These are phyloP conservation scores for Xylaria sp. DNA, from an alignment of 495 filamentous ascomycete species.

Conservation along the genomic window DNA sequence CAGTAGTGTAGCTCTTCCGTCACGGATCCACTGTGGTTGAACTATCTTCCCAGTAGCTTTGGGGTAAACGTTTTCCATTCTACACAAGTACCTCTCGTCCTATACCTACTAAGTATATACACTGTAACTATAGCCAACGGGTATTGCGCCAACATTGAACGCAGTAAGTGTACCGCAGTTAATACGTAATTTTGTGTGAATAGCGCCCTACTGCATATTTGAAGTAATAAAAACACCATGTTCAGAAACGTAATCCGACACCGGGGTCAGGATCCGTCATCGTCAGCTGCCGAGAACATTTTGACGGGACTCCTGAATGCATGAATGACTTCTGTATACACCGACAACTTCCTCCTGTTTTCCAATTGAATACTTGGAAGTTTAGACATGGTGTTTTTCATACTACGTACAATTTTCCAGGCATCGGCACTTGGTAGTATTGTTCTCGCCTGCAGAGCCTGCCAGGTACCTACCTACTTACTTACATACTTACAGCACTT, in stretches of 20 bases:
- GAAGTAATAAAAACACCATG: conserved; percentile 4
- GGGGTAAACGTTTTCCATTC: conserved; percentile 5
- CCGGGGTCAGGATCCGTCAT: conserved; percentile 13
- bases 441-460: neutral
- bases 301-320: neutral
- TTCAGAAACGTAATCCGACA: conserved; percentile 16
- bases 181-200: neutral
- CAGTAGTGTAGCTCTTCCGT: conserved; percentile 7
- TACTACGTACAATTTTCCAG: neutral
- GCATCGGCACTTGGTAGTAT: conserved; percentile 1
- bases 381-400: neutral
- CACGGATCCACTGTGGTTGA: neutral
- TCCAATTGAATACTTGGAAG: neutral
- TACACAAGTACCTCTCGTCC: neutral
- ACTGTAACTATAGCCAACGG: neutral
- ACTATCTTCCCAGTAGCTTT: neutral
- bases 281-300: neutral
- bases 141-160: neutral
- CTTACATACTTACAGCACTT: too few relatives aligned
- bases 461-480: neutral
- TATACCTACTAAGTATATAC: too few relatives aligned
- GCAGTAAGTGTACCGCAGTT: neutral
- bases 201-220: neutral
- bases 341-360: neutral
- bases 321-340: too few relatives aligned